Conservation (phyloP, 2,329 filamentous ascomycete species). For the Penicillium sumatraense region DNA sequence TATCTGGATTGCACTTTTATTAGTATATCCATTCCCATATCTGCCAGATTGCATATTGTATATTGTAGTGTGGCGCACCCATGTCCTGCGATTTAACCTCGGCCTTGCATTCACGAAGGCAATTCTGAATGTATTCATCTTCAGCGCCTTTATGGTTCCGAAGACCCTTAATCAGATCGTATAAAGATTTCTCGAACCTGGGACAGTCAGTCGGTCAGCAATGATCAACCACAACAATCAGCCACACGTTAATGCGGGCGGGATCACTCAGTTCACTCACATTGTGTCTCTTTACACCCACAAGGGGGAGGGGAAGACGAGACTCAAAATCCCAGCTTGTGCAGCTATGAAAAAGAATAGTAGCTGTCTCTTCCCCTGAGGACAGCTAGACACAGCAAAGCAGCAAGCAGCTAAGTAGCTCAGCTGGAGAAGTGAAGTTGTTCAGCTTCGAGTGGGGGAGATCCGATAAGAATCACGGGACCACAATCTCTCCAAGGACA, state of each 20-base stretch:
- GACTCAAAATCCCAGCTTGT: not conserved
- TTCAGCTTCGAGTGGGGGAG: conserved; percentile 16
- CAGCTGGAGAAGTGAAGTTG: no score
- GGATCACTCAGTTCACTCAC: no score
- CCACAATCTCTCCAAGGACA: conserved; percentile 6
- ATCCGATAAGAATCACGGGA: conserved; percentile 34
- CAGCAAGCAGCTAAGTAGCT: no score
- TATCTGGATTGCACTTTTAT: conserved; percentile 66
- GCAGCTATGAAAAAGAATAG: not conserved
- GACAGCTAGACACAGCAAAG: no score
- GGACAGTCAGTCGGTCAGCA: not conserved
- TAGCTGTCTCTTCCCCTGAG: not conserved
- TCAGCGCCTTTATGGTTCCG: conserved; percentile 95
- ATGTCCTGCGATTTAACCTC: conserved; percentile 94
- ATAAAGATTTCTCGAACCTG: conserved; percentile 99
- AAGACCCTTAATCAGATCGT: conserved; percentile 96
- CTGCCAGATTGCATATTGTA: no score
- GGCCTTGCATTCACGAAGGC: conserved; percentile 89
- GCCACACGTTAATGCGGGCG: no score
- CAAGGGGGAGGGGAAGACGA: not conserved
- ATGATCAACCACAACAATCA: not conserved
- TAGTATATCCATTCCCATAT: no score
- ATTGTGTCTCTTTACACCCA: not conserved
- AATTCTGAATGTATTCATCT: conserved; percentile 91
- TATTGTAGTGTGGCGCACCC: conserved; percentile 68